These are phyloP conservation scores for Marchantia paleacea DNA, from an alignment of 225 moss, liverwort and hornwort species.

Conservation along the genomic window DNA sequence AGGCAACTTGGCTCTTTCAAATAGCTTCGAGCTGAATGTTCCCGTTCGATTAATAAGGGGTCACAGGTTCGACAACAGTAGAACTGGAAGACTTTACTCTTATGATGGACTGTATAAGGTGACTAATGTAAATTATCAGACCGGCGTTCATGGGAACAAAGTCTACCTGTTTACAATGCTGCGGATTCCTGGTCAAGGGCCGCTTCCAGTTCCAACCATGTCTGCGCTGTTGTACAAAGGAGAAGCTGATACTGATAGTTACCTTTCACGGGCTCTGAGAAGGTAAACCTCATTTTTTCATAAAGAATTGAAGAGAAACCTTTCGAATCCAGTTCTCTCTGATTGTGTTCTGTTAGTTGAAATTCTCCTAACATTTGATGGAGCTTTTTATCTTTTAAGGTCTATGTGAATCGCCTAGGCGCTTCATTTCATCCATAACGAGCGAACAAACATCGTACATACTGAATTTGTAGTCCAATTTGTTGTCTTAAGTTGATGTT, in stretches of 20 bases:
- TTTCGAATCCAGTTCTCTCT: too few species aligned
- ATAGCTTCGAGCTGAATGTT: constrained; percentile 26
- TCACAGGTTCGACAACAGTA: constrained; percentile 16
- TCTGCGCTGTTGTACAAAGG: background rate
- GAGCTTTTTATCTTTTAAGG: too few species aligned
- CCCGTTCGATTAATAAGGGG: constrained; percentile 48
- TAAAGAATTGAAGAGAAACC: too few species aligned
- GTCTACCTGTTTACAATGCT: constrained; percentile 39
- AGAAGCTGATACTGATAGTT: background rate
- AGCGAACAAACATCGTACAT: too few species aligned
- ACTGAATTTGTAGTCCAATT: too few species aligned
- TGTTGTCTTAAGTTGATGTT: too few species aligned
- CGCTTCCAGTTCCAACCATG: constrained; percentile 8
- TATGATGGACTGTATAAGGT: constrained; percentile 48
- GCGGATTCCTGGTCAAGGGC: constrained; percentile 34
- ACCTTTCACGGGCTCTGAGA: background rate
- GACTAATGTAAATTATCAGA: constrained; percentile 14
- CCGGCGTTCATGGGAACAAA: constrained; percentile 35
- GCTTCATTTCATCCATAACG: too few species aligned
- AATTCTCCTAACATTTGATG: too few species aligned
- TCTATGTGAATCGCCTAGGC: too few species aligned
- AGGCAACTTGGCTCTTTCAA: constrained; percentile 41
- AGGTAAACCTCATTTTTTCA: background rate
- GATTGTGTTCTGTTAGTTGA: too few species aligned
- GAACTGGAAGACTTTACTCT: constrained; percentile 31